These are phyloP conservation scores for Venturia carpophila DNA, from an alignment of 2,329 filamentous ascomycete species.

Conservation along the genomic window DNA sequence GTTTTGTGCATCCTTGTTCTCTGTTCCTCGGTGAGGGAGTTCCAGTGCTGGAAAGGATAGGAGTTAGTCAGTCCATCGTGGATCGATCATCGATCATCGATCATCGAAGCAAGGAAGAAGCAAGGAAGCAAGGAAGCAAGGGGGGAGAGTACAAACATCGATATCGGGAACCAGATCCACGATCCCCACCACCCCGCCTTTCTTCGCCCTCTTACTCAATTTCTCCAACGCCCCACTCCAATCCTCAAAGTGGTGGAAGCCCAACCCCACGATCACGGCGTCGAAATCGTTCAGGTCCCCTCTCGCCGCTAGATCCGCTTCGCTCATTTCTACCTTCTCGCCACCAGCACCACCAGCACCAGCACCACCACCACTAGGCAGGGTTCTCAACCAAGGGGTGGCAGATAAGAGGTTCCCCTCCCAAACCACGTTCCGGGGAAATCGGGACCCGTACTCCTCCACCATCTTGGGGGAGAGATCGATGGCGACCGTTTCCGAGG, in stretches of 20 bases:
- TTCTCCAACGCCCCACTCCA: background rate
- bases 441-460: background rate
- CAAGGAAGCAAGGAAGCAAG: background rate
- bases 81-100: too few relatives aligned
- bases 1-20: slow-evolving; percentile 14
- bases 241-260: slow-evolving; percentile 16
- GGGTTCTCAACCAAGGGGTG: background rate
- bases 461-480: slow-evolving; percentile 14
- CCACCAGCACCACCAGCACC: background rate
- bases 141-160: slow-evolving; percentile 1
- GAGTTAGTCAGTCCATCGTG: background rate
- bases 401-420: background rate
- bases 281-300: slow-evolving; percentile 1
- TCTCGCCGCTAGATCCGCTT: background rate
- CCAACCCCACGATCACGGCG: slow-evolving; percentile 11
- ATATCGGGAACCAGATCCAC: slow-evolving; percentile 12
- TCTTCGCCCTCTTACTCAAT: slow-evolving; percentile 11
- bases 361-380: too few relatives aligned
- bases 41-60: background rate
- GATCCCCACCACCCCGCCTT: slow-evolving; percentile 14
- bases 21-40: slow-evolving; percentile 6
- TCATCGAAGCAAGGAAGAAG: background rate
- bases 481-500: background rate
- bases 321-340: background rate
- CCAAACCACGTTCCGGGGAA: background rate